A percentile compares a stretch with the other conserved stretches of the same genome.
Conservation (phyloP, 139 green algal species). For the Volvox africanus region DNA sequence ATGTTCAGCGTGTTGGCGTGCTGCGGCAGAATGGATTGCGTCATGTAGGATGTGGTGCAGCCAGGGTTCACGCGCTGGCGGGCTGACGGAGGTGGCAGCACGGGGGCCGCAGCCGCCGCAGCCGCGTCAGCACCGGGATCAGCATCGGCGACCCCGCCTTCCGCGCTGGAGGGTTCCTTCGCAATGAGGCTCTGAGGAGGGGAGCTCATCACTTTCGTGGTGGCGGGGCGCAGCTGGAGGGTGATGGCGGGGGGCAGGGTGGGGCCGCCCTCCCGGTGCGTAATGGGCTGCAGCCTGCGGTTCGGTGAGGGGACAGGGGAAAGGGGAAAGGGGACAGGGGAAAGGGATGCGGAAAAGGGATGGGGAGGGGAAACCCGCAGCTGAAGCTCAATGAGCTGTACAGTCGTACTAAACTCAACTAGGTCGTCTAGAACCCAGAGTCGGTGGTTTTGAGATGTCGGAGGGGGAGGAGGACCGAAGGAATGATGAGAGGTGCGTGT, state of each 20-base stretch:
- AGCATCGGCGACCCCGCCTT: background rate
- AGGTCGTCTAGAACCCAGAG: too few relatives aligned
- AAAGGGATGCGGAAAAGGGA: too few relatives aligned
- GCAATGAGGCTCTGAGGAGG: background rate
- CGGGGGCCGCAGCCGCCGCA: background rate
- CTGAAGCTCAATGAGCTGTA: too few relatives aligned
- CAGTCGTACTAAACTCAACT: too few relatives aligned
- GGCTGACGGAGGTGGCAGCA: background rate
- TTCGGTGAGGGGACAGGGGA: background rate
- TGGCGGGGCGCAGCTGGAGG: background rate
- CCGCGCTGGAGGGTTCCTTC: background rate
- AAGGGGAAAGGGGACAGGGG: background rate
- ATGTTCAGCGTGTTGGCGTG: constrained; percentile 87
- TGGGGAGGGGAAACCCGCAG: background rate
- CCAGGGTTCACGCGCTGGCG: constrained; percentile 61
- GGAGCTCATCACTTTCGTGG: background rate
- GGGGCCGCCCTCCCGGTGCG: constrained; percentile 69
- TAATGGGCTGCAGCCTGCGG: constrained; percentile 77
- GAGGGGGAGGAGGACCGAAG: too few relatives aligned
- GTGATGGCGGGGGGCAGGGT: constrained; percentile 76
- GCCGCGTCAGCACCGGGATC: background rate
- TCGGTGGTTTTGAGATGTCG: too few relatives aligned
- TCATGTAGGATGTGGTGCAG: constrained; percentile 81
- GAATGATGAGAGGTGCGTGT: too few relatives aligned
- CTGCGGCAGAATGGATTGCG: constrained; percentile 86